These are phyloP conservation scores for Apiotrichum siamense DNA, from an alignment of 1,284 basidiomycete genomes.

Conservation along the genomic window DNA sequence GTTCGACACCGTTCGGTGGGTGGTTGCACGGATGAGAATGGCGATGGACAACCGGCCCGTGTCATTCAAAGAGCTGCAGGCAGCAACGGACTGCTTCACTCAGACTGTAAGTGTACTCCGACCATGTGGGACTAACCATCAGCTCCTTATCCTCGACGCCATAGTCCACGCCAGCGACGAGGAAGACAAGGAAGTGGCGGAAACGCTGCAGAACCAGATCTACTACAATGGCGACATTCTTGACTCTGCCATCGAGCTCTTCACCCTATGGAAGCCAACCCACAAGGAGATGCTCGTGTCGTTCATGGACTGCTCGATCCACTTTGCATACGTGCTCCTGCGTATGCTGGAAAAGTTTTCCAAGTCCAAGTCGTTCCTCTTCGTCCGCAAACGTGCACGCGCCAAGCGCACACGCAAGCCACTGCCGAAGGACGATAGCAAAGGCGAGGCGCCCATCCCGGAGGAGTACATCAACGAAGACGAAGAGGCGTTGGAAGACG, in stretches of 20 bases:
- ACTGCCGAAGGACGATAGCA: conserved; percentile 41
- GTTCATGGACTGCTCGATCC: conserved; percentile 76
- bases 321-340: conserved; percentile 73
- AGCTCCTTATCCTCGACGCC: conserved; percentile 71
- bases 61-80: conserved; percentile 85
- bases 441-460: conserved; percentile 19
- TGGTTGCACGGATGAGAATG: conserved; percentile 76
- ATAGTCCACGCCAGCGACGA: conserved; percentile 53
- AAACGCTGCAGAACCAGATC: conserved; percentile 74
- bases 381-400: conserved; percentile 64
- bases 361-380: conserved; percentile 64
- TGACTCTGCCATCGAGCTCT: conserved; percentile 70
- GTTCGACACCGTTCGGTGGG: conserved; percentile 77
- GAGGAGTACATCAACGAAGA: conserved; percentile 44
- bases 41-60: conserved; percentile 89
- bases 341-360: conserved; percentile 81
- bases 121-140: neutral
- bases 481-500: conserved; percentile 50
- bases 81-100: conserved; percentile 85
- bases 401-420: conserved; percentile 53
- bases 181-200: conserved; percentile 67
- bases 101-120: conserved; percentile 55
- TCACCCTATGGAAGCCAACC: conserved; percentile 49
- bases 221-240: conserved; percentile 90
- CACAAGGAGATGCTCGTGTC: conserved; percentile 60